These are phyloP conservation scores for Coniochaeta hoffmannii DNA, from an alignment of 2,329 filamentous ascomycete genomes.

Conservation along the genomic window DNA sequence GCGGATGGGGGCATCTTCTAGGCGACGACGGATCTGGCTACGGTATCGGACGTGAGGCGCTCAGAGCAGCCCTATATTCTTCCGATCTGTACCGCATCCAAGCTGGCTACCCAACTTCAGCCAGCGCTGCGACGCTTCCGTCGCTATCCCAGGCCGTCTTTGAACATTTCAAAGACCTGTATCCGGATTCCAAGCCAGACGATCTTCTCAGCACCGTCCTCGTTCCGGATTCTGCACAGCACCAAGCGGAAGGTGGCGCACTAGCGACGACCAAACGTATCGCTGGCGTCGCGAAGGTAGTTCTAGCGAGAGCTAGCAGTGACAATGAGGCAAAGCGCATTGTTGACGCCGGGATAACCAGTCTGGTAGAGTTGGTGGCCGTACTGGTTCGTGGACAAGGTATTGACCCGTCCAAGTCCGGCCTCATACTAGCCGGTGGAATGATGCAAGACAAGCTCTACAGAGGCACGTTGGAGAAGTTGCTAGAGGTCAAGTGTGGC, in stretches of 20 bases:
- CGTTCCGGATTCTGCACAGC: constrained; percentile 4
- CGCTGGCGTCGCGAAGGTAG: constrained; percentile 12
- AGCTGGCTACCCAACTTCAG: neutral
- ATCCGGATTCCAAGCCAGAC: constrained; percentile 7
- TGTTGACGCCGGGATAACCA: constrained; percentile 10
- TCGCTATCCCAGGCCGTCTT: constrained; percentile 11
- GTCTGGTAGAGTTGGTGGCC: constrained; percentile 10
- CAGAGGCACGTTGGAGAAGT: constrained; percentile 5
- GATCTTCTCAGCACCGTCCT: constrained; percentile 15
- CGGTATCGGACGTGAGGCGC: constrained; percentile 27
- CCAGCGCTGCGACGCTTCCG: neutral
- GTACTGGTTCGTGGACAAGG: constrained; percentile 9
- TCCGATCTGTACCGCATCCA: constrained; percentile 15
- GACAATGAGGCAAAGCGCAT: constrained; percentile 13
- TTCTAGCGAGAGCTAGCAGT: constrained; percentile 10
- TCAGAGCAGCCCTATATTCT: constrained; percentile 22
- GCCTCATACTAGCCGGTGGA: constrained; percentile 15
- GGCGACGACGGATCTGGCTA: constrained; percentile 36
- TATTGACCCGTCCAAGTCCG: constrained; percentile 9
- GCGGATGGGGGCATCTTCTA: constrained; percentile 35
- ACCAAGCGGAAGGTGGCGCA: constrained; percentile 5
- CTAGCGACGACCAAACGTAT: constrained; percentile 10
- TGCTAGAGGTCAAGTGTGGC: constrained; percentile 8
- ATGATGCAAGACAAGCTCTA: constrained; percentile 13
- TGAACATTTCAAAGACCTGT: constrained; percentile 8